phyloP scores from a whole-genome alignment of 805 yeast species.

The Geotrichum ghanense region DNA sequence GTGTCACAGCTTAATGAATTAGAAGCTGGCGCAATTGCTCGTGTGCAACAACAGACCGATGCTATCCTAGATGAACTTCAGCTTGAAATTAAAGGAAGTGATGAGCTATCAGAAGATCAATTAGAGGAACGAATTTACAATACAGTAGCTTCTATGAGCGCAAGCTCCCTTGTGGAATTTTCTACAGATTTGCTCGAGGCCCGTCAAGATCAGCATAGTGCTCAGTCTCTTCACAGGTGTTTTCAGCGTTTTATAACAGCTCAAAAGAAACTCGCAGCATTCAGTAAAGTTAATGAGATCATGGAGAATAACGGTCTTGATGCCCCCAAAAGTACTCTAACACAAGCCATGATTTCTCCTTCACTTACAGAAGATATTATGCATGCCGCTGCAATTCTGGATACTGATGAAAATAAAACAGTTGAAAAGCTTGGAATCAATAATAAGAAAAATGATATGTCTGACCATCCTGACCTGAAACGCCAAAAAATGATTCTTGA shows the following conservation, averaged over 20 bases:
- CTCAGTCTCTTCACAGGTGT: no score
- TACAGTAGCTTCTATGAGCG: not conserved
- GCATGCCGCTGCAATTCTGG: no score
- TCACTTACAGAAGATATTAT: no score
- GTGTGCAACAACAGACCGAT: not conserved
- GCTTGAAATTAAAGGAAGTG: not conserved
- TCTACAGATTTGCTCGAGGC: not conserved
- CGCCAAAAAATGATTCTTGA: not conserved
- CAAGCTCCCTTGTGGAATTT: not conserved
- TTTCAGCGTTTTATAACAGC: no score
- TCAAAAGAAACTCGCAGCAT: no score
- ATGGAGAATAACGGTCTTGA: no score
- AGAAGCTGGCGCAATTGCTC: not conserved
- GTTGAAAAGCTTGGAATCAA: no score
- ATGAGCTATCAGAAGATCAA: not conserved
- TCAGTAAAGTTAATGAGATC: no score
- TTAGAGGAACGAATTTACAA: not conserved
- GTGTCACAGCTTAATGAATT: not conserved
- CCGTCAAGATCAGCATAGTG: not conserved
- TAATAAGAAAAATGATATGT: no score
- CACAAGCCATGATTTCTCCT: no score
- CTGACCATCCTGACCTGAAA: not conserved
- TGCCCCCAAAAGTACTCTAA: no score
- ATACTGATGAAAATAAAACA: no score
- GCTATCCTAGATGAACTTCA: not conserved